phyloP scores from a whole-genome alignment of 495 filamentous ascomycete species.

The Pseudotulostoma volvatum region DNA sequence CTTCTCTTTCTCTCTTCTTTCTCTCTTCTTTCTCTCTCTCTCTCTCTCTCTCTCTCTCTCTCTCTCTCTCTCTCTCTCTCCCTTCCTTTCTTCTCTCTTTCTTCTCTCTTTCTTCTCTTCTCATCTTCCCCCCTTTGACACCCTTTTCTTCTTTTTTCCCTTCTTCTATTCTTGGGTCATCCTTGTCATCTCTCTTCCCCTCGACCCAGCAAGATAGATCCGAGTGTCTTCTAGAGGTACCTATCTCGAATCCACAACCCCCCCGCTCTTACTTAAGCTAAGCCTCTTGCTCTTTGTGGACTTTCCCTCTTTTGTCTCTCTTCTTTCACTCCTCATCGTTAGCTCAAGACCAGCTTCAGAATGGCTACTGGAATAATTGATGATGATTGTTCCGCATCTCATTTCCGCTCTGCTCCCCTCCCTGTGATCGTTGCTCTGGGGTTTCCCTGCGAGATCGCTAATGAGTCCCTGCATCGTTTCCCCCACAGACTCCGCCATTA shows the following conservation, averaged over 20 bases:
- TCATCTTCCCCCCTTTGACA: conserved; percentile 2
- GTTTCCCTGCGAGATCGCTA: conserved; percentile 1
- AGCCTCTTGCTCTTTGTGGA: conserved; percentile 3
- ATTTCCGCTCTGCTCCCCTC: conserved; percentile 3
- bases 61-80: conserved; percentile 1
- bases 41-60: conserved; percentile 7
- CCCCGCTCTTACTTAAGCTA: conserved; percentile 5
- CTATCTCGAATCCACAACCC: neutral
- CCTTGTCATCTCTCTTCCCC: conserved; percentile 8
- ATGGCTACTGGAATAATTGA: conserved; percentile 12
- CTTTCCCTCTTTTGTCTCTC: conserved; percentile 5
- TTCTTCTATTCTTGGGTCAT: conserved; percentile 8
- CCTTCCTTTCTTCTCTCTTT: neutral
- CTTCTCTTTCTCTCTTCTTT: conserved; percentile 1
- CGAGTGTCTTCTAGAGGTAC: neutral
- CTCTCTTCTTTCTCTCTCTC: conserved; percentile 6
- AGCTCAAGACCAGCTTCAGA: conserved; percentile 1
- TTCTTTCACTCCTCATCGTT: conserved; percentile 1
- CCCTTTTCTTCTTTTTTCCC: conserved; percentile 6
- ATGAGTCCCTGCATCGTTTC: neutral
- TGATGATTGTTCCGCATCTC: neutral
- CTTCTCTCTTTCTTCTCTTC: neutral
- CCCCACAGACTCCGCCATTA: no score
- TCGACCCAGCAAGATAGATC: neutral
- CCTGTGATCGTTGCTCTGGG: conserved; percentile 5